These are phyloP conservation scores for Didymella pinodella DNA, from an alignment of 2,329 filamentous ascomycete genomes.

Conservation along the genomic window DNA sequence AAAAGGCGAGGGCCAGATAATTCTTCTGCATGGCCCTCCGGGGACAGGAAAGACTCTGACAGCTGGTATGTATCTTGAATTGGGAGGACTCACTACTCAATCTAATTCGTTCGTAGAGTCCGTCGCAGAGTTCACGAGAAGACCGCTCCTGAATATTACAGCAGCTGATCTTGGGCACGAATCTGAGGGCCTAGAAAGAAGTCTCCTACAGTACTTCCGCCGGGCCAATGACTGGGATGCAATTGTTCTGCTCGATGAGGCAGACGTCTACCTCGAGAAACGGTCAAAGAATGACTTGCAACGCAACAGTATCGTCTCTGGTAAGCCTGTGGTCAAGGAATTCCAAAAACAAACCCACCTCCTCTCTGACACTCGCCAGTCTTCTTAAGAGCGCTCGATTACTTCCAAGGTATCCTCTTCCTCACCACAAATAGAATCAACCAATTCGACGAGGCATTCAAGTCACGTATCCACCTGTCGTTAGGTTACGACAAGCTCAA, in stretches of 20 bases:
- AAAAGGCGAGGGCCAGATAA: conserved; percentile 31
- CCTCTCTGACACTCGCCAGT: conserved; percentile 20
- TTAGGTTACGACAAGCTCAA: conserved; percentile 65
- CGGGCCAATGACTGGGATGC: conserved; percentile 34
- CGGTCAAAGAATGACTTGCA: conserved; percentile 35
- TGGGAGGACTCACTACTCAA: neutral
- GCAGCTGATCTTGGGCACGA: conserved; percentile 30
- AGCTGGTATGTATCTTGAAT: conserved; percentile 34
- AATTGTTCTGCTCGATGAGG: conserved; percentile 48
- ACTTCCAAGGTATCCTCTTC: conserved; percentile 53
- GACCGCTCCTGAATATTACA: conserved; percentile 34
- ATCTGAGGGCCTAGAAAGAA: conserved; percentile 20
- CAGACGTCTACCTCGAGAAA: conserved; percentile 50
- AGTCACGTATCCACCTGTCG: conserved; percentile 83
- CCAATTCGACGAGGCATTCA: conserved; percentile 88
- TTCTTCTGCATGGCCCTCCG: conserved; percentile 70
- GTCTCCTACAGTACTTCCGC: conserved; percentile 26
- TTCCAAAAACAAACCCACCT: neutral
- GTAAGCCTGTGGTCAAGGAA: neutral
- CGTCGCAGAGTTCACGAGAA: conserved; percentile 33
- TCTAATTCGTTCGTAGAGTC: conserved; percentile 22
- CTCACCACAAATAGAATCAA: conserved; percentile 42
- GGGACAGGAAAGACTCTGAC: conserved; percentile 91
- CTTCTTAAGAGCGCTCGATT: conserved; percentile 50
- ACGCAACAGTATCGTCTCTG: conserved; percentile 44